A percentile compares a stretch with the other conserved stretches of the same genome.
Conservation (phyloP, 345 rosid genomes). For the Populus ilicifolia region DNA sequence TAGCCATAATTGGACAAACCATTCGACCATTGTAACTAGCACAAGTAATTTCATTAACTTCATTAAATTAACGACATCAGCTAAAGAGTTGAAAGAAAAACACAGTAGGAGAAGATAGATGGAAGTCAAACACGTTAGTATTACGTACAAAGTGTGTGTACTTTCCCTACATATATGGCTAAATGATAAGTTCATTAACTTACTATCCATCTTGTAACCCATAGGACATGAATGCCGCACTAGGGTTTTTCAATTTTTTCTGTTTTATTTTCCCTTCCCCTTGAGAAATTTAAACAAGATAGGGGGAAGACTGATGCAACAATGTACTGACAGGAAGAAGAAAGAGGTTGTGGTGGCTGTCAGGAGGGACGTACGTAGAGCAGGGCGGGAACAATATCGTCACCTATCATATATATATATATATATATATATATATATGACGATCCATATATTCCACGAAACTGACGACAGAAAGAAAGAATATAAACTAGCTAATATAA, state of each 20-base stretch:
- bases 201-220: background rate
- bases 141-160: background rate
- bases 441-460: constrained; percentile 12
- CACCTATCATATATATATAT: constrained; percentile 1
- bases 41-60: background rate
- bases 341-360: background rate
- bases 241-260: background rate
- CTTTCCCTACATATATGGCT: background rate
- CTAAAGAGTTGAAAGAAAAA: background rate
- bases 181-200: background rate
- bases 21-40: background rate
- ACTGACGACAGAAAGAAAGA: background rate
- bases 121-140: constrained; percentile 3
- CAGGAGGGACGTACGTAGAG: constrained; percentile 6
- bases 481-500: background rate
- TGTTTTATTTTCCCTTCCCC: background rate
- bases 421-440: background rate
- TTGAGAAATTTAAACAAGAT: background rate
- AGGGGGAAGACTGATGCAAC: background rate
- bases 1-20: background rate
- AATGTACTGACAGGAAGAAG: background rate
- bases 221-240: background rate
- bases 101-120: background rate
- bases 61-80: background rate
- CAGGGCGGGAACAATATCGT: constrained; percentile 18